A percentile compares a stretch with the other conserved stretches of the same genome.
These are phyloP conservation scores for Fusarium sp. DNA, from an alignment of 2,329 filamentous ascomycete species.

Conservation along the genomic window DNA sequence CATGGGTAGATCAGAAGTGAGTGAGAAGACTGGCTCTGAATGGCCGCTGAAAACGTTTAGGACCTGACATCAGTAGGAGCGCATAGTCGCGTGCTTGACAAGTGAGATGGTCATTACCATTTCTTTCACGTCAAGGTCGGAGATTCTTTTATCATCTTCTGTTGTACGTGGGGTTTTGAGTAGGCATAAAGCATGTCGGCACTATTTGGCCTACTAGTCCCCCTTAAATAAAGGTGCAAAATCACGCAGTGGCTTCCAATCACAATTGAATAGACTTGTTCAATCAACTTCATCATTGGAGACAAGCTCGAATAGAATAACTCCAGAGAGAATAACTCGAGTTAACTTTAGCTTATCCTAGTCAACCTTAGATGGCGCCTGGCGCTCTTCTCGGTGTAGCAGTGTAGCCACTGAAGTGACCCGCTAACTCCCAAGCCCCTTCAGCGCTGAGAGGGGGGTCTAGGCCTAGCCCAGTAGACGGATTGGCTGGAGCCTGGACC, in stretches of 20 bases:
- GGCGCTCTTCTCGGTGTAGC: not conserved
- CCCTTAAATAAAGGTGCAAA: not conserved
- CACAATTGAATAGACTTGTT: not conserved
- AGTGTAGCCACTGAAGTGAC: conserved; percentile 13
- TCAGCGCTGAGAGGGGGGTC: not conserved
- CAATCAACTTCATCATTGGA: not conserved
- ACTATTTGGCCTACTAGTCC: not conserved
- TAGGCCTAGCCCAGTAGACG: not conserved
- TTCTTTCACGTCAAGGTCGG: conserved; percentile 5
- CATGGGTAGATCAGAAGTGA: not conserved
- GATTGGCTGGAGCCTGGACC: conserved; percentile 5
- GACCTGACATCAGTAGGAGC: conserved; percentile 18
- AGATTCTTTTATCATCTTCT: not conserved
- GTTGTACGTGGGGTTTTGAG: not conserved
- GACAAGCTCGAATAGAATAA: not conserved
- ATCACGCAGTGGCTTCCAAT: not conserved
- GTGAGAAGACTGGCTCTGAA: not conserved
- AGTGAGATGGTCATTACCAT: conserved; percentile 5
- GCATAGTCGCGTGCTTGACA: conserved; percentile 29
- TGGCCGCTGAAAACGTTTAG: not conserved
- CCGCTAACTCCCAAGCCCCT: conserved; percentile 2
- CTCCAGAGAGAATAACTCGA: not conserved
- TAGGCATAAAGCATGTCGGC: not conserved
- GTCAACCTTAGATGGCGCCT: not conserved
- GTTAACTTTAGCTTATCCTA: not conserved